Percentiles rank a stretch among this genome's conserved stretches.
Evolutionary conservation across 148 eudicot genomes (phyloP).

Genomic region (Diospyros kaki): DNA sequence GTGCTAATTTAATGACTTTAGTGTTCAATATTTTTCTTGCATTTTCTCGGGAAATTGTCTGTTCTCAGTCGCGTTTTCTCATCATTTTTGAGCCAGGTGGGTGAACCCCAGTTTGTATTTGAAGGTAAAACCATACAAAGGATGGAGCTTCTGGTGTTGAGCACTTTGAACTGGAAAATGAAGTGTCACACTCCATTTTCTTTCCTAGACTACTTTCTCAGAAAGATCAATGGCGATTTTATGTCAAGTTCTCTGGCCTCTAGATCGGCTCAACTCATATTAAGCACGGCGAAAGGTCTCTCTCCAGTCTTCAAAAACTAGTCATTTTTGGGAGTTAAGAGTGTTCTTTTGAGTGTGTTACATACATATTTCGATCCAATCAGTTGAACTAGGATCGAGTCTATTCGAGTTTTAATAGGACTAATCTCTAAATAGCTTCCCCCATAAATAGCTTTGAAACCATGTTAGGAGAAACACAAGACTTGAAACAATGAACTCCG

Average conservation of each 20-base stretch:
- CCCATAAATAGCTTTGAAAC: too few species aligned
- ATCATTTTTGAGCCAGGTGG: constrained; percentile 45
- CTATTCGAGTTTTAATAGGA: too few species aligned
- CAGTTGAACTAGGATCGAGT: too few species aligned
- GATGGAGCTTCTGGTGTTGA: constrained; percentile 81
- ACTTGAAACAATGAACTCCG: not conserved
- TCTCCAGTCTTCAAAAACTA: not conserved
- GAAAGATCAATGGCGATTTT: constrained; percentile 25
- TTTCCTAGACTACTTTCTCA: constrained; percentile 55
- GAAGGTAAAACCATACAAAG: constrained; percentile 74
- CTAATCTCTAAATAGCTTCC: too few species aligned
- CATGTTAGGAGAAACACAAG: too few species aligned
- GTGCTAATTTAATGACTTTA: not conserved
- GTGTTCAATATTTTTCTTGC: not conserved
- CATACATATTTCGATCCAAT: too few species aligned
- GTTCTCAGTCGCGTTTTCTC: not conserved
- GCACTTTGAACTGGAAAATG: constrained; percentile 72
- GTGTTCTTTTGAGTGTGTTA: too few species aligned
- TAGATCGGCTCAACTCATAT: constrained; percentile 58
- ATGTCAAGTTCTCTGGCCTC: constrained; percentile 33
- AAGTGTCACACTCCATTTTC: constrained; percentile 69
- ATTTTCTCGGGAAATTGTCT: not conserved
- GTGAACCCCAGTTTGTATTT: constrained; percentile 60
- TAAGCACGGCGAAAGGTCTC: constrained; percentile 56
- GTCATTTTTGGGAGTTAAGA: too few species aligned